A percentile compares a stretch with the other conserved stretches of the same genome.
Conservation (phyloP, 2,329 filamentous ascomycete genomes). For the Arthrobotrys iridis region DNA sequence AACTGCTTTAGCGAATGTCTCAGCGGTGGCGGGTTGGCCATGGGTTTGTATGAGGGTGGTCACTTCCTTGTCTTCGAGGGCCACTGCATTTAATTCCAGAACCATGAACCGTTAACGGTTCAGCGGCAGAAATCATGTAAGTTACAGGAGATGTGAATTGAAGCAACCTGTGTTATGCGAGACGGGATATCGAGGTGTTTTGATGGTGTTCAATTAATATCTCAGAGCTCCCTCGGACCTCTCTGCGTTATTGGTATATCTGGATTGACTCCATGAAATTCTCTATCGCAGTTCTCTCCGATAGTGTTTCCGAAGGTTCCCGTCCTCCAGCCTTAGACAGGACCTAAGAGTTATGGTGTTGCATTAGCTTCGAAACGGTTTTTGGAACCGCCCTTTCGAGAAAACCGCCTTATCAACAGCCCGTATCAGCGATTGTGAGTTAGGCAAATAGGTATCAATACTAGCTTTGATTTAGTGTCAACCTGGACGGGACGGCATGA, state of each 20-base stretch:
- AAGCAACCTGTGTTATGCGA: constrained; percentile 23
- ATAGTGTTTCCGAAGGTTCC: constrained; percentile 53
- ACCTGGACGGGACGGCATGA: constrained; percentile 3
- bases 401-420: constrained; percentile 33
- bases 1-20: constrained; percentile 34
- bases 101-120: neutral
- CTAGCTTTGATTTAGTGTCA: neutral
- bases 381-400: constrained; percentile 20
- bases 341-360: neutral
- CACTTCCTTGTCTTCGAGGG: constrained; percentile 4
- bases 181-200: constrained; percentile 31
- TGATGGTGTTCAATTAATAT: constrained; percentile 31
- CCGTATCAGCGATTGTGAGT: constrained; percentile 16
- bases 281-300: constrained; percentile 24
- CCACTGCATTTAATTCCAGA: constrained; percentile 1
- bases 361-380: constrained; percentile 9
- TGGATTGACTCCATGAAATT: constrained; percentile 1
- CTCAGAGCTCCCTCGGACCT: constrained; percentile 6
- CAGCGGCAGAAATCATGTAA: constrained; percentile 7
- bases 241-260: constrained; percentile 3
- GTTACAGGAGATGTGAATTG: constrained; percentile 3
- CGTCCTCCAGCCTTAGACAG: constrained; percentile 10
- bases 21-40: constrained; percentile 11
- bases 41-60: constrained; percentile 10
- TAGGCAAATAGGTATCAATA: constrained; percentile 16